A percentile compares a stretch with the other conserved stretches of the same genome.
Conservation (phyloP, 192 early-diverging fungal species). For the Coemansia sp. region DNA sequence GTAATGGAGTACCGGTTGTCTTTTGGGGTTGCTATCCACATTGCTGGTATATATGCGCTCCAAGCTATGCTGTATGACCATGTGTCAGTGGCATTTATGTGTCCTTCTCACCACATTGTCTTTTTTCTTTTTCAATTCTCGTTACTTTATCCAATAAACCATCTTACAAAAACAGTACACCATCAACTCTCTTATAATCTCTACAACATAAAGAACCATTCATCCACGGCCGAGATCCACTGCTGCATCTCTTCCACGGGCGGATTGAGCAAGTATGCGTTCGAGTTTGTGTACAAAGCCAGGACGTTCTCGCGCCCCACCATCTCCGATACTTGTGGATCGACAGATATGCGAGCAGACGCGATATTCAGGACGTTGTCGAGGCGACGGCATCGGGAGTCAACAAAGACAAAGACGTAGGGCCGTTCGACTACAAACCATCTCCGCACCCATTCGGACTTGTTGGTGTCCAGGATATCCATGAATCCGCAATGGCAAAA, state of each 20-base stretch:
- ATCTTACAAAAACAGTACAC: too few relatives aligned
- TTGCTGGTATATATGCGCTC: too few relatives aligned
- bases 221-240: conserved; percentile 48
- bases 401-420: conserved; percentile 72
- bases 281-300: conserved; percentile 34
- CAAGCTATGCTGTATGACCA: too few relatives aligned
- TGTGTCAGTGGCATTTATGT: too few relatives aligned
- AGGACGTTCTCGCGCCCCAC: conserved; percentile 20
- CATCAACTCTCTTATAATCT: too few relatives aligned
- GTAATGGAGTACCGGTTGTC: too few relatives aligned
- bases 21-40: too few relatives aligned
- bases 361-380: conserved; percentile 69
- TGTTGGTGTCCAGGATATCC: conserved; percentile 28
- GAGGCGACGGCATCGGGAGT: conserved; percentile 57
- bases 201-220: conserved; percentile 42
- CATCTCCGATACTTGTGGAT: conserved; percentile 22
- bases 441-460: conserved; percentile 58
- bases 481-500: conserved; percentile 25
- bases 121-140: too few relatives aligned
- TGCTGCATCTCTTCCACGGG: conserved; percentile 20
- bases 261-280: conserved; percentile 26
- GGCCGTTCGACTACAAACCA: conserved; percentile 75
- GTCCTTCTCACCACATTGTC: too few relatives aligned
- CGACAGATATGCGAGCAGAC: conserved; percentile 46
- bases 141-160: too few relatives aligned